These are phyloP conservation scores for Phylloporus gajari DNA, from an alignment of 1,284 basidiomycete species.

Conservation along the genomic window DNA sequence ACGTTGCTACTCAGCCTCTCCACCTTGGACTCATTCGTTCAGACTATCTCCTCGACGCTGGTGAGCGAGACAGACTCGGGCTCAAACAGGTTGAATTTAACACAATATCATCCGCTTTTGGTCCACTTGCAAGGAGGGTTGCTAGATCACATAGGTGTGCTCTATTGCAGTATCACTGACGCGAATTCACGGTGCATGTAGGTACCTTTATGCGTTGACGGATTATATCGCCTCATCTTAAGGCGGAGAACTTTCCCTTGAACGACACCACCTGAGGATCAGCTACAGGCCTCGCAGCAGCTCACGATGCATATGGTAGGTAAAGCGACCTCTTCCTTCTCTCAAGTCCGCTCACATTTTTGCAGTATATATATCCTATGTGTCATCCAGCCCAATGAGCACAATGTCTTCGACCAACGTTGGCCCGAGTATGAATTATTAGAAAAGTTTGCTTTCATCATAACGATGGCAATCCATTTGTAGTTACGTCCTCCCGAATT, in stretches of 20 bases:
- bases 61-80: conserved; percentile 50
- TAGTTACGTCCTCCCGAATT: background rate
- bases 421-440: conserved; percentile 88
- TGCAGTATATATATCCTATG: conserved; percentile 82
- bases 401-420: conserved; percentile 97
- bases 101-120: conserved; percentile 94
- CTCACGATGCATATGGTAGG: conserved; percentile 81
- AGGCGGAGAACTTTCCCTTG: no score
- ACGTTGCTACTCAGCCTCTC: no score
- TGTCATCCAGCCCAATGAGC: conserved; percentile 88
- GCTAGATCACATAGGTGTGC: conserved; percentile 82
- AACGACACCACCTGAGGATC: conserved; percentile 83
- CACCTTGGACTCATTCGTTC: conserved; percentile 95
- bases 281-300: conserved; percentile 80
- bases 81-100: conserved; percentile 99
- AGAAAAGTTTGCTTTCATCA: conserved; percentile 61
- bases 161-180: conserved; percentile 16
- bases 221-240: no score
- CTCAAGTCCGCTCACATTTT: conserved; percentile 5
- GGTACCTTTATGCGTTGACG: no score
- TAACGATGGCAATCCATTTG: background rate
- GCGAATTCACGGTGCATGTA: no score
- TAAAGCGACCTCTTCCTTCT: conserved; percentile 28
- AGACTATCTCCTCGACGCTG: conserved; percentile 90
- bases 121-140: conserved; percentile 80